These are phyloP conservation scores for Trametes meyenii DNA, from an alignment of 768 basidiomycete species.

Conservation along the genomic window DNA sequence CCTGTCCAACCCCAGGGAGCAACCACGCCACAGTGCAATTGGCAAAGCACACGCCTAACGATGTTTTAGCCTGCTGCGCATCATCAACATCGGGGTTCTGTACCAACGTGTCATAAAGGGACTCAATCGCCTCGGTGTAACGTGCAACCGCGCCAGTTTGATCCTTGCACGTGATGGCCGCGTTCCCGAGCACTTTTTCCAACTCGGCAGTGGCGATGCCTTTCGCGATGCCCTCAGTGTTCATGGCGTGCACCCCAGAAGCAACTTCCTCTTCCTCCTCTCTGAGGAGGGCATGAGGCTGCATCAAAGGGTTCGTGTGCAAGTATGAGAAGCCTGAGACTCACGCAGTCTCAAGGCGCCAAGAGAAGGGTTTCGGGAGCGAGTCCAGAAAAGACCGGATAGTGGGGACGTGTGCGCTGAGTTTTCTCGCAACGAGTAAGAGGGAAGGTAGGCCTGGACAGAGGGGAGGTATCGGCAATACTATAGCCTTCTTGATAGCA, in stretches of 20 bases:
- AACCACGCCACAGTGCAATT: constrained; percentile 40
- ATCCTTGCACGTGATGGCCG: constrained; percentile 36
- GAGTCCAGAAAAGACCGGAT: constrained; percentile 43
- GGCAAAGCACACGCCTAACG: constrained; percentile 36
- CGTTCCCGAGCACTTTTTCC: constrained; percentile 25
- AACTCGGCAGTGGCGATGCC: constrained; percentile 32
- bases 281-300: constrained; percentile 3
- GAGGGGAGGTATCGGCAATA: constrained; percentile 35
- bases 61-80: constrained; percentile 28
- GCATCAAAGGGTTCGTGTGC: too few relatives aligned
- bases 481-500: constrained; percentile 36
- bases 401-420: constrained; percentile 32
- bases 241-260: constrained; percentile 34
- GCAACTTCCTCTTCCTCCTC: constrained; percentile 37
- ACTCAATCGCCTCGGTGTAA: constrained; percentile 36
- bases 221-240: constrained; percentile 30
- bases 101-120: constrained; percentile 29
- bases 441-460: constrained; percentile 34
- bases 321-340: neutral
- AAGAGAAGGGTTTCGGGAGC: constrained; percentile 41
- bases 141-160: constrained; percentile 33
- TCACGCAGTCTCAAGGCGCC: constrained; percentile 37
- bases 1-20: constrained; percentile 32
- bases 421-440: constrained; percentile 35
- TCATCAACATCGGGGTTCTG: constrained; percentile 34